Conservation (phyloP, 116 monocot species). For the Iris pallida region DNA sequence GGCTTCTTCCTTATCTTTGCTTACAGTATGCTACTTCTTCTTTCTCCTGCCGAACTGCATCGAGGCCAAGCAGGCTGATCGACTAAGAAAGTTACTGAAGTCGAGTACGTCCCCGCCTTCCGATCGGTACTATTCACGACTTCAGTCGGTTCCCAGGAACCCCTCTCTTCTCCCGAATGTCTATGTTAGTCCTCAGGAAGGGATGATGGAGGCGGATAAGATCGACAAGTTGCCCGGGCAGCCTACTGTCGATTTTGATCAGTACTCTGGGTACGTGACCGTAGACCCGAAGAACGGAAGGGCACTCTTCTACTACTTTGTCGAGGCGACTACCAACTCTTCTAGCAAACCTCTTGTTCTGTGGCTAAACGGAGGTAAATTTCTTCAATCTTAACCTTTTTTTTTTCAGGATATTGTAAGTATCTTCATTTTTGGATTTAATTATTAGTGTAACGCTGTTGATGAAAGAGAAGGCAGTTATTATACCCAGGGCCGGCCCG, state of each 20-base stretch:
- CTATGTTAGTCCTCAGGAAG: constrained; percentile 8
- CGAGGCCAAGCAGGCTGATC: constrained; percentile 7
- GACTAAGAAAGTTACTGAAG: neutral
- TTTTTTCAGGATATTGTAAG: too few species aligned
- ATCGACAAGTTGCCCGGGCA: constrained; percentile 32
- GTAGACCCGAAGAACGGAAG: constrained; percentile 27
- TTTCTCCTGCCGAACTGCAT: neutral
- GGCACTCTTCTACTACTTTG: constrained; percentile 43
- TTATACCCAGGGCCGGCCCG: too few species aligned
- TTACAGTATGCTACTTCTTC: neutral
- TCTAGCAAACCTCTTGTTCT: constrained; percentile 28
- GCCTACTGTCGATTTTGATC: constrained; percentile 19
- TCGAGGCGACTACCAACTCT: constrained; percentile 20
- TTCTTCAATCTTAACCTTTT: too few species aligned
- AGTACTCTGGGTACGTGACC: constrained; percentile 43
- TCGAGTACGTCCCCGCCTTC: neutral
- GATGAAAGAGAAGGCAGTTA: too few species aligned
- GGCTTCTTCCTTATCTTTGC: constrained; percentile 4
- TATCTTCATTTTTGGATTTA: too few species aligned
- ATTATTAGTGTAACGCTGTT: too few species aligned
- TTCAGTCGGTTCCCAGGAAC: neutral
- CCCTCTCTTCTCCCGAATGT: neutral
- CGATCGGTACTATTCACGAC: neutral
- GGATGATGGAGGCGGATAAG: constrained; percentile 23
- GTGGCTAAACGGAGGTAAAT: constrained; percentile 53